Percentiles rank a stretch among this genome's conserved stretches.
Evolutionary conservation across 306 rosid species (phyloP).

Genomic region (Quercus ilex): DNA sequence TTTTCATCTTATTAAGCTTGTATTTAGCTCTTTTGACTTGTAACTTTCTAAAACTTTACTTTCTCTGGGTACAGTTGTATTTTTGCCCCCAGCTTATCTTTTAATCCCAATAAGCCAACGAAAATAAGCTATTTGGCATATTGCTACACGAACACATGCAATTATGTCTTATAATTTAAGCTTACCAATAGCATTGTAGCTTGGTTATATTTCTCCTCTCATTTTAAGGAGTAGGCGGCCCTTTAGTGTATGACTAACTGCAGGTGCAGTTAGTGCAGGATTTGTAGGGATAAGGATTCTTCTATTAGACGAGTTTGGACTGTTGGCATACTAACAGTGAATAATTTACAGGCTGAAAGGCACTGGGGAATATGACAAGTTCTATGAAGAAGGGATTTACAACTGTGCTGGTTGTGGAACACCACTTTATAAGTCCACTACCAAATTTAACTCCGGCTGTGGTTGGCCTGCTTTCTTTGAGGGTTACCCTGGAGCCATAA

Average conservation of each 20-base stretch:
- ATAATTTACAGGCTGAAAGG: slow-evolving; percentile 53
- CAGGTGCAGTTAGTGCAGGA: too few relatives aligned
- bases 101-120: too few relatives aligned
- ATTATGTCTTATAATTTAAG: neutral
- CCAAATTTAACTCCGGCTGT: slow-evolving; percentile 87
- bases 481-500: slow-evolving; percentile 86
- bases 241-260: too few relatives aligned
- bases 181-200: too few relatives aligned
- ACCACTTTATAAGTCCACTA: slow-evolving; percentile 70
- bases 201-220: too few relatives aligned
- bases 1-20: too few relatives aligned
- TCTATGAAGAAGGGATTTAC: slow-evolving; percentile 72
- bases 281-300: too few relatives aligned
- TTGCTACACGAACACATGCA: neutral
- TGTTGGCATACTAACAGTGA: neutral
- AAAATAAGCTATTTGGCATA: neutral
- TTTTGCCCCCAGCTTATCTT: too few relatives aligned
- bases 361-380: slow-evolving; percentile 78
- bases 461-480: slow-evolving; percentile 98
- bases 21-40: too few relatives aligned
- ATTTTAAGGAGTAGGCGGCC: too few relatives aligned
- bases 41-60: too few relatives aligned
- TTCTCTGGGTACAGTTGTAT: too few relatives aligned
- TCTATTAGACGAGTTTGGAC: neutral
- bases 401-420: slow-evolving; percentile 77